These are phyloP conservation scores for Hibiscus syriacus DNA, from an alignment of 345 rosid species.

Conservation along the genomic window DNA sequence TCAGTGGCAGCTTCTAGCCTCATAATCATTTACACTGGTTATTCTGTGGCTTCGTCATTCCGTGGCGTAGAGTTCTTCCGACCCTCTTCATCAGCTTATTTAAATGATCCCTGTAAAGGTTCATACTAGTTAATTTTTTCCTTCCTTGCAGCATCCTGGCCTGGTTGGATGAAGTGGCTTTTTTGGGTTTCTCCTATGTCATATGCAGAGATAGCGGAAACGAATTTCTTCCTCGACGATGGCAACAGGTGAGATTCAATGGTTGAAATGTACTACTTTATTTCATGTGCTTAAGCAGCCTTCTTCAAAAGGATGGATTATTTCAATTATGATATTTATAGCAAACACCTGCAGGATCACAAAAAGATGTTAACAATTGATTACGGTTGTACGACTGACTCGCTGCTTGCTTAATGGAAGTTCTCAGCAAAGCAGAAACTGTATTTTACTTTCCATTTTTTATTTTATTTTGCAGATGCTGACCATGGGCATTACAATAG, in stretches of 20 bases:
- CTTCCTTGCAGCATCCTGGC: constrained; percentile 54
- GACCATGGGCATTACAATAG: constrained; percentile 31
- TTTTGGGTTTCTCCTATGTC: constrained; percentile 71
- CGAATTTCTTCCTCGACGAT: constrained; percentile 71
- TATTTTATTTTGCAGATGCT: constrained; percentile 25
- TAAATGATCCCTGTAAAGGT: neutral
- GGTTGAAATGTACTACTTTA: neutral
- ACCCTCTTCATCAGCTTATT: neutral
- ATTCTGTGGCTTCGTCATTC: constrained; percentile 61
- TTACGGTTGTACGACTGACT: neutral
- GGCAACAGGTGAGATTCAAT: constrained; percentile 47
- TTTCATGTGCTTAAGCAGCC: neutral
- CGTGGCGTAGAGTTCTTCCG: constrained; percentile 33
- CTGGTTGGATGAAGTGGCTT: constrained; percentile 69
- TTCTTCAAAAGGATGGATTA: too few relatives aligned
- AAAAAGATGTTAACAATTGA: neutral
- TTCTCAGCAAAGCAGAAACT: neutral
- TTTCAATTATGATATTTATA: too few relatives aligned
- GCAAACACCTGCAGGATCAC: too few relatives aligned
- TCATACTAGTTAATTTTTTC: neutral
- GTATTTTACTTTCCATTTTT: neutral
- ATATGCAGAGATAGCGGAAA: constrained; percentile 78
- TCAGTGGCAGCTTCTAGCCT: constrained; percentile 46
- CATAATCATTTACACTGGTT: constrained; percentile 30
- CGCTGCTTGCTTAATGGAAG: too few relatives aligned